phyloP scores from a whole-genome alignment of 345 rosid genomes.

The Hevea brasiliensis region DNA sequence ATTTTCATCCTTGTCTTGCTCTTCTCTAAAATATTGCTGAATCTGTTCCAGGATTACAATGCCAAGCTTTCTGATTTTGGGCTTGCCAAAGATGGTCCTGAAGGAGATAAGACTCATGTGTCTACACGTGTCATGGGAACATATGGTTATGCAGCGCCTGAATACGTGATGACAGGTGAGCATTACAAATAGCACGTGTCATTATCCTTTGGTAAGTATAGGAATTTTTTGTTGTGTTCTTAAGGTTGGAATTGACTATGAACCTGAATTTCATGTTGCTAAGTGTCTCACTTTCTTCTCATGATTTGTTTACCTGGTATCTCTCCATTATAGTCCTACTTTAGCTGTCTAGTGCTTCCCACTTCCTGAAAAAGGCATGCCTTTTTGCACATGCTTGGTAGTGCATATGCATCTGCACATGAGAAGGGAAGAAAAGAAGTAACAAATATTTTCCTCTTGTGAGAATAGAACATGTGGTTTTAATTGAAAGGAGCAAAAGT shows the following conservation, averaged over 20 bases:
- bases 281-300: neutral
- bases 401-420: neutral
- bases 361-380: neutral
- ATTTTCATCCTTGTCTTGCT: neutral
- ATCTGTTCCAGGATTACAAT: conserved; percentile 33
- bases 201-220: neutral
- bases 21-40: conserved; percentile 6
- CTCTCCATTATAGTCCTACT: neutral
- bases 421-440: neutral
- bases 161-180: conserved; percentile 38
- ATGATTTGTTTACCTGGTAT: neutral
- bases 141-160: conserved; percentile 31
- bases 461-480: neutral
- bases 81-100: conserved; percentile 44
- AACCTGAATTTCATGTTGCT: neutral
- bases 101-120: conserved; percentile 34
- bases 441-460: neutral
- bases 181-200: neutral
- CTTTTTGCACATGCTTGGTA: neutral
- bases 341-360: neutral
- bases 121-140: conserved; percentile 32
- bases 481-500: neutral
- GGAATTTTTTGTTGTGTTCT: neutral
- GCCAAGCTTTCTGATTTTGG: conserved; percentile 44
- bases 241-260: neutral